Evolutionary conservation across 257 asterid species (phyloP).

Genomic region (Penstemon newberryi): DNA sequence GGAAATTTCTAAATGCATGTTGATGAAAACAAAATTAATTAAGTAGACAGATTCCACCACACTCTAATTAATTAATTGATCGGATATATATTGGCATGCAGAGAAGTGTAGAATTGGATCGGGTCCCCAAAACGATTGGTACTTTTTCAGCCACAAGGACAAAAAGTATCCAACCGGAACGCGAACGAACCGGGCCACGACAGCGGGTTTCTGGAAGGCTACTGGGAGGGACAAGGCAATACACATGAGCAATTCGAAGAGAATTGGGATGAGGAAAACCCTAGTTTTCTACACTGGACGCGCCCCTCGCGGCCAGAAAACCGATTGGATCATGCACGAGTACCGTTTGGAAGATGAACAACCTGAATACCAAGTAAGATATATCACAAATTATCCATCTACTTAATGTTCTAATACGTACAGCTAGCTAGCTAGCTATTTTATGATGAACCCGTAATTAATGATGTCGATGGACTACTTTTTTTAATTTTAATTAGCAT

Average conservation of each 20-base stretch:
- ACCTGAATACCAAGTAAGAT: slow-evolving; percentile 44
- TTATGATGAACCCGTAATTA: too few species aligned
- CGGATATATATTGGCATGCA: slow-evolving; percentile 26
- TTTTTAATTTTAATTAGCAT: slow-evolving; percentile 28
- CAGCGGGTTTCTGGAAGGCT: slow-evolving; percentile 86
- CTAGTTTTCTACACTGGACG: slow-evolving; percentile 87
- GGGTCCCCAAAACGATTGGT: slow-evolving; percentile 80
- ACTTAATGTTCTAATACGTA: background rate
- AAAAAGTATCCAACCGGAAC: slow-evolving; percentile 86
- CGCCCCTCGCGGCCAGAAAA: slow-evolving; percentile 83
- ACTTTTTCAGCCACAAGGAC: slow-evolving; percentile 85
- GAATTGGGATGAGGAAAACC: slow-evolving; percentile 83
- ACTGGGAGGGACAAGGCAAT: slow-evolving; percentile 79
- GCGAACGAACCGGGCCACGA: slow-evolving; percentile 74
- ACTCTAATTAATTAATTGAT: background rate
- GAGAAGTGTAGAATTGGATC: slow-evolving; percentile 87
- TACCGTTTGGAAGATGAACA: slow-evolving; percentile 67
- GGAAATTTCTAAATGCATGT: too few species aligned
- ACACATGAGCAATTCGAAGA: slow-evolving; percentile 47
- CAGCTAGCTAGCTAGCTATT: too few species aligned
- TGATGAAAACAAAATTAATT: too few species aligned
- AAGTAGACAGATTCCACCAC: too few species aligned
- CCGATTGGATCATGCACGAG: slow-evolving; percentile 94
- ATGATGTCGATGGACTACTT: too few species aligned
- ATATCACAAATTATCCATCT: too few species aligned